Evolutionary conservation across 2,329 filamentous ascomycete species (phyloP).

Genomic region (Sclerotinia subarctica): DNA sequence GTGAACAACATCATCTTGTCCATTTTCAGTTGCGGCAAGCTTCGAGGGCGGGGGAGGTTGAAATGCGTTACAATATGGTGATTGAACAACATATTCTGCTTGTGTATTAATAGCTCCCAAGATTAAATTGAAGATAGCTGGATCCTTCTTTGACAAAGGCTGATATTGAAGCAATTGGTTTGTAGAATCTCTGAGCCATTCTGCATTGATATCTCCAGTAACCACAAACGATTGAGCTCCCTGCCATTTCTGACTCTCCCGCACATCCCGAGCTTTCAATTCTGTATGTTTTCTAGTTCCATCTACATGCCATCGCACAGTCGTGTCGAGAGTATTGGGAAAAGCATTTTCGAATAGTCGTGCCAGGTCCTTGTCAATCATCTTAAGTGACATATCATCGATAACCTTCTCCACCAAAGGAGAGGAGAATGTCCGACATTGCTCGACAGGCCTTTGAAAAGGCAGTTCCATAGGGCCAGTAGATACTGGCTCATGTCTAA

Average conservation of each 20-base stretch:
- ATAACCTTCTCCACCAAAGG: slow-evolving; percentile 87
- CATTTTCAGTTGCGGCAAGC: slow-evolving; percentile 68
- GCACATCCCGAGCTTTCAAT: slow-evolving; percentile 41
- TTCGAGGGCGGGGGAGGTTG: slow-evolving; percentile 86
- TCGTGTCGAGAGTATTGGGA: slow-evolving; percentile 73
- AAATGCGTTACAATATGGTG: slow-evolving; percentile 97
- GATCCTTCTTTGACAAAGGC: slow-evolving; percentile 75
- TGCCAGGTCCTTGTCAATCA: slow-evolving; percentile 83
- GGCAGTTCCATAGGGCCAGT: slow-evolving; percentile 75
- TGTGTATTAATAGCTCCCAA: slow-evolving; percentile 95
- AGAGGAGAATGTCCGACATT: slow-evolving; percentile 88
- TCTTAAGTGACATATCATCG: slow-evolving; percentile 70
- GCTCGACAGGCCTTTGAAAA: slow-evolving; percentile 75
- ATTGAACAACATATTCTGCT: slow-evolving; percentile 88
- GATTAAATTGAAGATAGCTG: slow-evolving; percentile 73
- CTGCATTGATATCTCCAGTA: slow-evolving; percentile 87
- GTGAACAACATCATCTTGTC: slow-evolving; percentile 80
- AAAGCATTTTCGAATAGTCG: slow-evolving; percentile 94
- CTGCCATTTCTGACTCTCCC: slow-evolving; percentile 66
- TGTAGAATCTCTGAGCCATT: slow-evolving; percentile 88
- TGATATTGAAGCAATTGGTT: slow-evolving; percentile 95
- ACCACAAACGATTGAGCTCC: slow-evolving; percentile 91
- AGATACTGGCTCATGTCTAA: slow-evolving; percentile 68
- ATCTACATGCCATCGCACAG: slow-evolving; percentile 66
- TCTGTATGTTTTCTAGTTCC: slow-evolving; percentile 43